These are phyloP conservation scores for Digitaria exilis DNA, from an alignment of 202 grass and related monocot genomes.

Conservation along the genomic window DNA sequence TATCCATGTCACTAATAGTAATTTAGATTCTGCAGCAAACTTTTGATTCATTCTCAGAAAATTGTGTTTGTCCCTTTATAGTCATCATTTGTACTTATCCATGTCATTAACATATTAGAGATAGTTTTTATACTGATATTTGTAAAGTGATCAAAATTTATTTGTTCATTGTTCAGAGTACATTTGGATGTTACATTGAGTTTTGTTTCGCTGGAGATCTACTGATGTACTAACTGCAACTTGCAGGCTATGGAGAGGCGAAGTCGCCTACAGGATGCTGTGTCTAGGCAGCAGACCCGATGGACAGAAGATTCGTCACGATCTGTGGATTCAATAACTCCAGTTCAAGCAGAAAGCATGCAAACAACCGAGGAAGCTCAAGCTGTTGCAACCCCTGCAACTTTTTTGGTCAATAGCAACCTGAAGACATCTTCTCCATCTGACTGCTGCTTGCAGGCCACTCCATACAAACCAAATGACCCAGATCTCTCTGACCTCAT, in stretches of 20 bases:
- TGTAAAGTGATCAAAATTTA: background rate
- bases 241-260: slow-evolving; percentile 62
- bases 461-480: slow-evolving; percentile 37
- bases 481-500: slow-evolving; percentile 34
- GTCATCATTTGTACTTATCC: background rate
- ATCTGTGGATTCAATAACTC: slow-evolving; percentile 25
- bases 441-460: slow-evolving; percentile 48
- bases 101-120: background rate
- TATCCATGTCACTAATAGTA: background rate
- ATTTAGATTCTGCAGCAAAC: background rate
- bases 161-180: background rate
- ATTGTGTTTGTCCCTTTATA: background rate
- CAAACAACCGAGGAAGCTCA: slow-evolving; percentile 26
- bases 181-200: background rate
- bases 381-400: slow-evolving; percentile 25
- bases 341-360: slow-evolving; percentile 38
- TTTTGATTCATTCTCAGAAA: background rate
- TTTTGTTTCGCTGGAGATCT: background rate
- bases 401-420: slow-evolving; percentile 32
- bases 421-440: slow-evolving; percentile 37
- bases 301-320: slow-evolving; percentile 32
- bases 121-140: background rate
- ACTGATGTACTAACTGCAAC: background rate
- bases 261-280: slow-evolving; percentile 42
- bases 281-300: slow-evolving; percentile 43